Percentiles rank a stretch among this genome's conserved stretches.
Conservation (phyloP, 2,329 filamentous ascomycete genomes). For the Clathrospora elynae region DNA sequence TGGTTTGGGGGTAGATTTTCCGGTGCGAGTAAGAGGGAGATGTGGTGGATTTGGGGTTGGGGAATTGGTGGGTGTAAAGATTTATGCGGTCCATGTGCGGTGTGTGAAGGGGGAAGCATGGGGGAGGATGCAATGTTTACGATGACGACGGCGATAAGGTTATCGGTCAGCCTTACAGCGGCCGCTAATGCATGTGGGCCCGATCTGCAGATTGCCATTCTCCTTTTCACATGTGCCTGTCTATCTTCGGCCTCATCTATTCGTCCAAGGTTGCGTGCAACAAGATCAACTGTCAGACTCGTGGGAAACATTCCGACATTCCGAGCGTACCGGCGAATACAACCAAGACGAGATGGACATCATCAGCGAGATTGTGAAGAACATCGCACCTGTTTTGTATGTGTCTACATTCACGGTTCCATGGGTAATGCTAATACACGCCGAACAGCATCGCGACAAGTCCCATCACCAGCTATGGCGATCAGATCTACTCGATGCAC, state of each 20-base stretch:
- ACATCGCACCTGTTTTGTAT: conserved; percentile 49
- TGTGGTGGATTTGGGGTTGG: not conserved
- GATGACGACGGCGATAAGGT: conserved; percentile 11
- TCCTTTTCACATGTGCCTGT: too few species aligned
- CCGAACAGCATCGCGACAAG: conserved; percentile 61
- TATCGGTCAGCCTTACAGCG: conserved; percentile 21
- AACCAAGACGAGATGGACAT: conserved; percentile 39
- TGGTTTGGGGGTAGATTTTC: not conserved
- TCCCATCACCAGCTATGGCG: conserved; percentile 68
- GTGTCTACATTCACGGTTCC: too few species aligned
- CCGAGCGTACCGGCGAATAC: conserved; percentile 10
- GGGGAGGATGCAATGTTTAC: not conserved
- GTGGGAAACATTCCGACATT: too few species aligned
- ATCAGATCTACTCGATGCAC: conserved; percentile 70
- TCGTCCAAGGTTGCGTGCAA: too few species aligned
- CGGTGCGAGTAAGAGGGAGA: not conserved
- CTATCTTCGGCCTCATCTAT: too few species aligned
- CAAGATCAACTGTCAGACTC: too few species aligned
- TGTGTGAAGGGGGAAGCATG: not conserved
- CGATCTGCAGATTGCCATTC: conserved; percentile 4
- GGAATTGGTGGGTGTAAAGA: conserved; percentile 15
- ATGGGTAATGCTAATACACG: too few species aligned
- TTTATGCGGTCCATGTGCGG: conserved; percentile 15
- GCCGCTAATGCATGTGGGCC: conserved; percentile 33
- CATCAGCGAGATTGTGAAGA: conserved; percentile 42